phyloP scores from a whole-genome alignment of 257 asterid species.

The Solanum bulbocastanum region DNA sequence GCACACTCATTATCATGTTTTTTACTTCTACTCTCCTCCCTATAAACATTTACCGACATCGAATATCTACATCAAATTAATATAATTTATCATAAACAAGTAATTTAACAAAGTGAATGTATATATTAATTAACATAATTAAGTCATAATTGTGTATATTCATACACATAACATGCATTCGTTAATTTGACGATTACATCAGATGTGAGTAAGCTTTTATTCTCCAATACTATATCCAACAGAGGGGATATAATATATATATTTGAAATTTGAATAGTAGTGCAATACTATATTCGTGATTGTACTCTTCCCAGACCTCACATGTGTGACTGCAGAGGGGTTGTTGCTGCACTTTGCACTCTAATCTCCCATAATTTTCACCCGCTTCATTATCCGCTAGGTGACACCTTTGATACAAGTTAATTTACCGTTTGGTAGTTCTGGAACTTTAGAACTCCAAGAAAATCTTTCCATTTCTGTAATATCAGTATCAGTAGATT shows the following conservation, averaged over 20 bases:
- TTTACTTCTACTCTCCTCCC: background rate
- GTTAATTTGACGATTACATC: too few species aligned
- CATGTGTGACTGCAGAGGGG: background rate
- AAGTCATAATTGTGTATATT: too few species aligned
- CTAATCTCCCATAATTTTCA: background rate
- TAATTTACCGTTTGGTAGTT: background rate
- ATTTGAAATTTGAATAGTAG: too few species aligned
- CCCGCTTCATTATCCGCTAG: background rate
- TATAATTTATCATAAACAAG: background rate
- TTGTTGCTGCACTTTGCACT: background rate
- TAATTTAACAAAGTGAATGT: too few species aligned
- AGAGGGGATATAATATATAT: too few species aligned
- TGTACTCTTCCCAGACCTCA: background rate
- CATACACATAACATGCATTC: too few species aligned
- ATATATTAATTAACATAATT: too few species aligned
- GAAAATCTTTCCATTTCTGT: background rate
- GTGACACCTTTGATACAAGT: background rate
- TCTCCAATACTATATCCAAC: too few species aligned
- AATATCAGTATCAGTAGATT: background rate
- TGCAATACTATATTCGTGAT: too few species aligned
- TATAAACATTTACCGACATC: accelerated
- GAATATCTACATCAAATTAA: background rate
- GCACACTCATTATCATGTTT: background rate
- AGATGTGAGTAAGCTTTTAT: too few species aligned
- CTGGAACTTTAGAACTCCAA: background rate